Evolutionary conservation across 805 yeast genomes (phyloP).

Genomic region (Sugiyamaella mastotermitis): DNA sequence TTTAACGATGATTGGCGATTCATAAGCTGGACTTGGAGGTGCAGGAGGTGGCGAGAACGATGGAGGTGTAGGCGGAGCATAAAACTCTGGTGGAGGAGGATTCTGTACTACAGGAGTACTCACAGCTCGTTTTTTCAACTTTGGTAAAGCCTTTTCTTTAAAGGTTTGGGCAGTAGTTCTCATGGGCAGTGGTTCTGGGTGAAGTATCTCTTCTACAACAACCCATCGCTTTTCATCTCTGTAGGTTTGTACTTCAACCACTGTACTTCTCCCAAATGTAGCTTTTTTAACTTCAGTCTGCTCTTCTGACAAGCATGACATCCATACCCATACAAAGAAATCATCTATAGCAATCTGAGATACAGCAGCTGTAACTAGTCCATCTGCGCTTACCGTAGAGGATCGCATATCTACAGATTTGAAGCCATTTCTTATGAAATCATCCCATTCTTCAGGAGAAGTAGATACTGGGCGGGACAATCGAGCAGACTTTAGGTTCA

Average conservation of each 20-base stretch:
- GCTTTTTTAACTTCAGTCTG: constrained; percentile 59
- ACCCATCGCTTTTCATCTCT: constrained; percentile 47
- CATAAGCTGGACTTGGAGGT: too few relatives aligned
- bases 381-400: constrained; percentile 13
- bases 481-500: background rate
- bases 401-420: constrained; percentile 6
- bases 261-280: constrained; percentile 74
- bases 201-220: constrained; percentile 25
- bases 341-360: constrained; percentile 72
- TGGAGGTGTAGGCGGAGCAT: constrained; percentile 6
- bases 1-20: too few relatives aligned
- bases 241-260: constrained; percentile 72
- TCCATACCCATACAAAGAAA: constrained; percentile 89
- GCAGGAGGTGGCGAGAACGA: constrained; percentile 8
- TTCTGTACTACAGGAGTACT: constrained; percentile 8
- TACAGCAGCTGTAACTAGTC: constrained; percentile 38
- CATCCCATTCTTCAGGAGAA: constrained; percentile 11
- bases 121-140: constrained; percentile 6
- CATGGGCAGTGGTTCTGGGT: constrained; percentile 20
- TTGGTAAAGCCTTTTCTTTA: constrained; percentile 11
- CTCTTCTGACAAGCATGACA: constrained; percentile 69
- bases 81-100: constrained; percentile 2
- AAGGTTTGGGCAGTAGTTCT: constrained; percentile 3
- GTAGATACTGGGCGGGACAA: constrained; percentile 4
- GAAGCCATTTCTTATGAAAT: constrained; percentile 12